These are phyloP conservation scores for Apiospora hydei DNA, from an alignment of 2,329 filamentous ascomycete genomes.

Conservation along the genomic window DNA sequence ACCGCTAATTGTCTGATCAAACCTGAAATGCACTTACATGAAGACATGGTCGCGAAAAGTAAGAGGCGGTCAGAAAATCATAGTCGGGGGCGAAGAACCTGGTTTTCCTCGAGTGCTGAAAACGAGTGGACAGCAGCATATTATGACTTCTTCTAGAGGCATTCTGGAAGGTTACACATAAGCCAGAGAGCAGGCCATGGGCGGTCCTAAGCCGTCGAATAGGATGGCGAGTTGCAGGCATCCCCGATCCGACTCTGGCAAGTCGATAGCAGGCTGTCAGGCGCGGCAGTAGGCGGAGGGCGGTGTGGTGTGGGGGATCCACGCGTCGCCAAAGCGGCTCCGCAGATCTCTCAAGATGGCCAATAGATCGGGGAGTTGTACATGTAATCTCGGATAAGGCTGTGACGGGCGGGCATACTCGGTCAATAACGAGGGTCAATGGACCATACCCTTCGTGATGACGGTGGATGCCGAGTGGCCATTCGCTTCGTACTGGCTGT, in stretches of 20 bases:
- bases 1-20: neutral
- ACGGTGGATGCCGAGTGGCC: conserved; percentile 2
- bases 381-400: conserved; percentile 14
- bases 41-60: neutral
- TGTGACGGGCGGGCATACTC: neutral
- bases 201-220: neutral
- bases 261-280: neutral
- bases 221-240: neutral
- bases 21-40: neutral
- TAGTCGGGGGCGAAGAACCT: neutral
- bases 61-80: conserved; percentile 12
- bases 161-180: conserved; percentile 1
- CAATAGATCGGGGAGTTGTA: neutral
- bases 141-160: neutral
- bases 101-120: neutral
- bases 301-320: conserved; percentile 11
- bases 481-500: neutral
- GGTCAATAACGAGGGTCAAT: neutral
- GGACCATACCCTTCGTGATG: neutral
- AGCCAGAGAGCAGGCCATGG: neutral
- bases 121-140: neutral
- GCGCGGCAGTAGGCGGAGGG: neutral
- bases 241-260: neutral
- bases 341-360: conserved; percentile 16
- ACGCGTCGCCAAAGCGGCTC: neutral